phyloP scores from a whole-genome alignment of 495 filamentous ascomycete genomes.

The Penicillium simplicissimum region DNA sequence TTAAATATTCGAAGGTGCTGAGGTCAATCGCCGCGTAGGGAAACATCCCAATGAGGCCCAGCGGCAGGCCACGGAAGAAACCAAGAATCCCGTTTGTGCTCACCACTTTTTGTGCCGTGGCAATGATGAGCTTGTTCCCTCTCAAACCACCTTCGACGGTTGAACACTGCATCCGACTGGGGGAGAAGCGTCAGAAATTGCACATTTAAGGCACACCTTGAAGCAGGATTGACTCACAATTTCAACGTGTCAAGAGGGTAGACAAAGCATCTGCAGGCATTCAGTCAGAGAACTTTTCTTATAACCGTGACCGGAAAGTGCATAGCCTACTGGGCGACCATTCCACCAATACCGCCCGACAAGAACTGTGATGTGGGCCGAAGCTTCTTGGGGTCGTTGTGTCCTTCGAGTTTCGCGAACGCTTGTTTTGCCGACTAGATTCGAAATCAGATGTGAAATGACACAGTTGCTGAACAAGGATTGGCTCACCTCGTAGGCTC shows the following conservation, averaged over 20 bases:
- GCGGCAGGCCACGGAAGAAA: constrained; percentile 89
- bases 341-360: constrained; percentile 85
- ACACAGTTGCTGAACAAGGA: neutral
- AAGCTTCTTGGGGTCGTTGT: constrained; percentile 76
- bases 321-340: constrained; percentile 78
- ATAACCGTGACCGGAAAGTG: neutral
- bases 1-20: constrained; percentile 90
- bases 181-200: constrained; percentile 12
- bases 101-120: constrained; percentile 84
- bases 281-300: constrained; percentile 20
- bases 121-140: constrained; percentile 81
- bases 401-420: constrained; percentile 84
- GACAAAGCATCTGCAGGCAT: constrained; percentile 69
- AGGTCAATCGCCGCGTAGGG: constrained; percentile 97
- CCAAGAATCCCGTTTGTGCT: constrained; percentile 67
- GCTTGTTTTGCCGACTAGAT: constrained; percentile 79
- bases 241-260: constrained; percentile 98
- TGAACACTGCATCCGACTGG: constrained; percentile 87
- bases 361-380: constrained; percentile 83
- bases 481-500: constrained; percentile 75
- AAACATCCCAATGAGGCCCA: constrained; percentile 94
- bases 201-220: neutral
- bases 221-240: constrained; percentile 60
- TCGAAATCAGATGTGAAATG: neutral
- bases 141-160: constrained; percentile 80